These are phyloP conservation scores for Scleroderma citrinum DNA, from an alignment of 768 basidiomycete species.

Conservation along the genomic window DNA sequence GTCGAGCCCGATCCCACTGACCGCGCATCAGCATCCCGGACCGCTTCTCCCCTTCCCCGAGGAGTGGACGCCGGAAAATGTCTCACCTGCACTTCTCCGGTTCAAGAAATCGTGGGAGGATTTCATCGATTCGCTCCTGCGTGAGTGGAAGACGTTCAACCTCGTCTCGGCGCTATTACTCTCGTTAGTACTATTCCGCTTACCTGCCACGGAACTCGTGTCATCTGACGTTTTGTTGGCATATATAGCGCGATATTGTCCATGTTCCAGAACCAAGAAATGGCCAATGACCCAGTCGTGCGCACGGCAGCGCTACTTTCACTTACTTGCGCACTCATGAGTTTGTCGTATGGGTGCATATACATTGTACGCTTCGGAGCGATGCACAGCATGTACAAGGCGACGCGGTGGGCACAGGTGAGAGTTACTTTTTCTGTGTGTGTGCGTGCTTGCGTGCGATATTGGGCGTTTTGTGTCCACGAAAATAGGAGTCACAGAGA, in stretches of 20 bases:
- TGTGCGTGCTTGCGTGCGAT: background rate
- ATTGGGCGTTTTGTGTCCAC: background rate
- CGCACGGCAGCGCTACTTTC: constrained; percentile 61
- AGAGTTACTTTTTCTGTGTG: background rate
- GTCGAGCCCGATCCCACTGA: constrained; percentile 27
- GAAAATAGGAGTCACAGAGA: constrained; percentile 49
- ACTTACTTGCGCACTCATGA: constrained; percentile 61
- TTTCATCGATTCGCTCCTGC: constrained; percentile 62
- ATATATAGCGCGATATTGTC: constrained; percentile 56
- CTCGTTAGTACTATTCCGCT: constrained; percentile 33
- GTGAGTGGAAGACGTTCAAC: constrained; percentile 75
- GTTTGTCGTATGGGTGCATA: constrained; percentile 65
- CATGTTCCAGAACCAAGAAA: constrained; percentile 51
- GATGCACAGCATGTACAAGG: constrained; percentile 68
- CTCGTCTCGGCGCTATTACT: constrained; percentile 61
- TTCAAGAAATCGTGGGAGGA: constrained; percentile 66
- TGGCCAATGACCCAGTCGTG: constrained; percentile 53
- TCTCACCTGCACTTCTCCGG: constrained; percentile 56
- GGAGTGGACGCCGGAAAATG: constrained; percentile 44
- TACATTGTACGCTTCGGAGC: constrained; percentile 67
- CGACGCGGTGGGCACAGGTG: constrained; percentile 70
- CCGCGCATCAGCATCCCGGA: constrained; percentile 13
- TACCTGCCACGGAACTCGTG: background rate
- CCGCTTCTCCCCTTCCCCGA: constrained; percentile 42
- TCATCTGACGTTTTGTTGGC: background rate